Conservation (phyloP, 129 eudicot genomes). For the Tagetes patula region DNA sequence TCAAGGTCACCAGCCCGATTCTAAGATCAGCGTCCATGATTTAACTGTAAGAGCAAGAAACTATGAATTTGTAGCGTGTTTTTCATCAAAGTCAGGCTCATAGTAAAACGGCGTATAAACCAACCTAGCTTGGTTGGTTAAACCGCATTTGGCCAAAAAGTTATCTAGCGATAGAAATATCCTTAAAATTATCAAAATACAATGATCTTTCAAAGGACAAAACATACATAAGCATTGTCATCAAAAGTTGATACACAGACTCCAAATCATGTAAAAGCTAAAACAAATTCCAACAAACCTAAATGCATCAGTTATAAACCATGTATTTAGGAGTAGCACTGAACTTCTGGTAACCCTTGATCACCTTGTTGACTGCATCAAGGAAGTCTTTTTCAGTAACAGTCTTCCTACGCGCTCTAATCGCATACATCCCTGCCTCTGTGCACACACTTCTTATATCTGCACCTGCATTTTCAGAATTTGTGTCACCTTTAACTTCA, state of each 20-base stretch:
- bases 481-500: not conserved
- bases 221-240: conserved; percentile 15
- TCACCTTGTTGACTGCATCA: conserved; percentile 95
- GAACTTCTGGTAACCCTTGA: conserved; percentile 95
- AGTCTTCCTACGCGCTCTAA: conserved; percentile 85
- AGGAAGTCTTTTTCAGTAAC: conserved; percentile 92
- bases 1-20: no score
- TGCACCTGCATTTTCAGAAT: conserved; percentile 55
- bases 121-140: not conserved
- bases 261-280: conserved; percentile 2
- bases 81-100: not conserved
- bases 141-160: not conserved
- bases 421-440: conserved; percentile 97
- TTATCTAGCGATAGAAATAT: not conserved
- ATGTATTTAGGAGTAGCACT: conserved; percentile 96
- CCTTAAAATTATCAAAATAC: not conserved
- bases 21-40: not conserved
- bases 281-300: conserved; percentile 1
- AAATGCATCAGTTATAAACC: conserved; percentile 69
- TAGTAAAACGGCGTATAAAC: not conserved
- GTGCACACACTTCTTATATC: conserved; percentile 96
- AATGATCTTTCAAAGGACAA: not conserved
- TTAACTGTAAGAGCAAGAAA: not conserved
- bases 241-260: conserved; percentile 4
- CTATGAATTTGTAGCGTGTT: not conserved